Evolutionary conservation across 2,329 filamentous ascomycete genomes (phyloP).

Genomic region (Apiospora koreana): DNA sequence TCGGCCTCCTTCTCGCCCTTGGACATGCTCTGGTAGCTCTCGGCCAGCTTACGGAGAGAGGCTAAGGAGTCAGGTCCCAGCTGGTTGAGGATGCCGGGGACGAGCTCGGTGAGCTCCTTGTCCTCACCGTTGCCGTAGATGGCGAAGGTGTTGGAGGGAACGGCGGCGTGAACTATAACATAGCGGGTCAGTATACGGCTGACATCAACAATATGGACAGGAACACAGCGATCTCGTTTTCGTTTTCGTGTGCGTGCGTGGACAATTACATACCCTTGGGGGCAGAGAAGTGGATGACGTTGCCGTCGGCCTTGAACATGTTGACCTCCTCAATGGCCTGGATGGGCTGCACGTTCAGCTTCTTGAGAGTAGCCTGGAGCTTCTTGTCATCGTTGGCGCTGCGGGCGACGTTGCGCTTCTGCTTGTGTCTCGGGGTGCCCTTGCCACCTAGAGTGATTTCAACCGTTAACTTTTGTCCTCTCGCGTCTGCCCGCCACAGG

Average conservation of each 20-base stretch:
- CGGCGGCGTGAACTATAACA: slow-evolving; percentile 83
- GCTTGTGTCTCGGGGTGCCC: slow-evolving; percentile 95
- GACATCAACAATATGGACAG: background rate
- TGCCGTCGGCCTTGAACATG: slow-evolving; percentile 99
- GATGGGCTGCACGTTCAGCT: slow-evolving; percentile 99
- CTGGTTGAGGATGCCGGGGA: slow-evolving; percentile 99
- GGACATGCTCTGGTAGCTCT: slow-evolving; percentile 99
- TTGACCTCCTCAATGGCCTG: slow-evolving; percentile 99
- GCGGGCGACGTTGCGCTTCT: slow-evolving; percentile 95
- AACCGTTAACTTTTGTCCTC: background rate
- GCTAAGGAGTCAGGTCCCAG: slow-evolving; percentile 97
- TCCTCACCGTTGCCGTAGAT: slow-evolving; percentile 99
- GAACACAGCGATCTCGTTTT: background rate
- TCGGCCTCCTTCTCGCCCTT: slow-evolving; percentile 83
- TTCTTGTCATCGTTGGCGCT: slow-evolving; percentile 99
- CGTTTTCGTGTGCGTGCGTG: background rate
- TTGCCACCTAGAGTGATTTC: slow-evolving; percentile 68
- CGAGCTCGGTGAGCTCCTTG: slow-evolving; percentile 99
- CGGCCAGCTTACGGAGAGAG: slow-evolving; percentile 95
- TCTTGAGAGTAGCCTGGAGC: slow-evolving; percentile 95
- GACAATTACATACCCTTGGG: slow-evolving; percentile 77
- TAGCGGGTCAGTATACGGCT: background rate
- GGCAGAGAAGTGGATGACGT: slow-evolving; percentile 98
- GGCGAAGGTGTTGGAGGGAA: slow-evolving; percentile 98
- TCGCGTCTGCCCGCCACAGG: background rate